Evolutionary conservation across 179 eudicot species (phyloP), one percentile per base, ranked within the genome.

Genomic region (Carnegiea gigantea): DNA sequence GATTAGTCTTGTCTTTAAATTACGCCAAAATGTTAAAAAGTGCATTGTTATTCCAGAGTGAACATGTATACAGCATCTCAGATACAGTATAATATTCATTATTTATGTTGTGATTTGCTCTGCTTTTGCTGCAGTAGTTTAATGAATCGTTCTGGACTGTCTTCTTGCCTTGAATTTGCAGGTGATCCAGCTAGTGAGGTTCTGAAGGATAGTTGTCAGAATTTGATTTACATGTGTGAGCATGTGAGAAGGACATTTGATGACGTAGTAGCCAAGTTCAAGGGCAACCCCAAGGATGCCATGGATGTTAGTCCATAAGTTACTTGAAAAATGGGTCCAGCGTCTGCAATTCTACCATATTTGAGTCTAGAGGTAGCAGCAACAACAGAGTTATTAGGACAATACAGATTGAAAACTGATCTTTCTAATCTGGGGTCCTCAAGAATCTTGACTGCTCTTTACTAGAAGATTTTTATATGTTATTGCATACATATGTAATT

Each of bases 141-240:
- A 0, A 12, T 7, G 21, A 20, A 9, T 21, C 12, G 51, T 62
- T 26, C 1, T 43, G 13, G 24, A 51, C 26, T 51, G 33, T 33
- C 4, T 14, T 43, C 0, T 62, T 64, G 33, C 43, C 48, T 71
- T 44, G 26, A 20, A 65, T 76, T 73, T 78, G 57, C 86, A 95
- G 98, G 98, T 76, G 97, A 93, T 85, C 89, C 93, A 71, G 98
- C 97, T 30, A 84, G 81, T 40, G 97, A 93, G 80, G 98, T 93
- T n/a, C 43, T 95, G 86, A 93, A 91, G 81, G 98, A 92, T 85
- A 85, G 90, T 44, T 92, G 93, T 86, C 93, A 92, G 85, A 92
- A 91, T 78, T 78, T 95, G 80, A 93, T 89, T 88, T 84, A 78
- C 64, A 83, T 90, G 83, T 89, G 97, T 81, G 91, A 89, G 87